Conservation (phyloP, 192 early-diverging fungal genomes). For the Coemansia pectinata region DNA sequence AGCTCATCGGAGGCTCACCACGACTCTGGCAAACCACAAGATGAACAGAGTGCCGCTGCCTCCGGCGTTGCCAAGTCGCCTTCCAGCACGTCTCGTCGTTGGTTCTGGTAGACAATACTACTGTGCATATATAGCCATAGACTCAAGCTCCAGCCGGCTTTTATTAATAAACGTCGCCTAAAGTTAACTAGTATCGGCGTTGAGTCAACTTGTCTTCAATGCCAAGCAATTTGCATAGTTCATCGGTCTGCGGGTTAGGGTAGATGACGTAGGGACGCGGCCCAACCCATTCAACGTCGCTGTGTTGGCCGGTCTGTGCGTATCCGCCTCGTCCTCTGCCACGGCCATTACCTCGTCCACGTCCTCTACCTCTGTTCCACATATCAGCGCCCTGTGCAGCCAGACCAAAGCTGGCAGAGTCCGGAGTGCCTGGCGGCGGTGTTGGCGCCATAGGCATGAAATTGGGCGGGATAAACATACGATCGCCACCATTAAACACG, state of each 20-base stretch:
- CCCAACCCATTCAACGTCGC: constrained; percentile 12
- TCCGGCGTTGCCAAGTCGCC: not conserved
- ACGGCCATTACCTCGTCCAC: constrained; percentile 10
- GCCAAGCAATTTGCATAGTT: constrained; percentile 69
- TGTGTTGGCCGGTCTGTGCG: not conserved
- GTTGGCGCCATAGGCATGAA: constrained; percentile 74
- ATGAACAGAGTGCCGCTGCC: not conserved
- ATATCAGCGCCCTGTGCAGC: constrained; percentile 5
- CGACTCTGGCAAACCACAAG: constrained; percentile 4
- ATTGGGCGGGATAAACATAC: constrained; percentile 71
- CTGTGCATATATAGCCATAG: constrained; percentile 1
- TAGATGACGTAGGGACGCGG: constrained; percentile 48
- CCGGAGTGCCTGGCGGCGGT: constrained; percentile 41
- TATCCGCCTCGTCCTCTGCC: constrained; percentile 8
- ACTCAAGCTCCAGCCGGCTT: not conserved
- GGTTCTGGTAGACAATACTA: constrained; percentile 31
- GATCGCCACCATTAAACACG: constrained; percentile 51
- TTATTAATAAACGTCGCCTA: not conserved
- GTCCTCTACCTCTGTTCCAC: constrained; percentile 9
- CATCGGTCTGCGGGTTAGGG: constrained; percentile 83
- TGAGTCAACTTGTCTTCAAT: constrained; percentile 56
- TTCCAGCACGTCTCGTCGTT: constrained; percentile 32
- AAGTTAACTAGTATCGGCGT: constrained; percentile 9
- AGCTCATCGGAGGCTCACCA: constrained; percentile 12
- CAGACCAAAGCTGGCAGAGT: constrained; percentile 41